Conservation (phyloP, 2,329 filamentous ascomycete species). For the Trematosphaeria pertusa region DNA sequence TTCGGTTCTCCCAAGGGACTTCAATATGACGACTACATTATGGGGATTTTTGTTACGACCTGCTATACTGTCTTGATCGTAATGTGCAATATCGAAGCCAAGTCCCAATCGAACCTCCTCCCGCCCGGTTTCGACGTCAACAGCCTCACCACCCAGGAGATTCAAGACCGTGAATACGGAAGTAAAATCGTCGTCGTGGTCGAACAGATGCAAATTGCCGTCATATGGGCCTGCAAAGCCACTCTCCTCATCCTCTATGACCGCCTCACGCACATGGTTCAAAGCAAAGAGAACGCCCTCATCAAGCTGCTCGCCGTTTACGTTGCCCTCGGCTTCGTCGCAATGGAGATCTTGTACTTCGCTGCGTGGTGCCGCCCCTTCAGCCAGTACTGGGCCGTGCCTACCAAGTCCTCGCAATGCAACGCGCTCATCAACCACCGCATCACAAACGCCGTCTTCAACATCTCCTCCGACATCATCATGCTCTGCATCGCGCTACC, state of each 20-base stretch:
- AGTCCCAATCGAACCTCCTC: constrained; percentile 53
- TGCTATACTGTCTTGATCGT: constrained; percentile 60
- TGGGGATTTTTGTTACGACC: constrained; percentile 57
- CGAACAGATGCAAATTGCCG: constrained; percentile 60
- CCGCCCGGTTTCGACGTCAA: constrained; percentile 55
- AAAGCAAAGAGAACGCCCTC: constrained; percentile 33
- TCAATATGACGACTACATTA: constrained; percentile 65
- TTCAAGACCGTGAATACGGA: constrained; percentile 37
- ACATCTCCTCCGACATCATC: constrained; percentile 55
- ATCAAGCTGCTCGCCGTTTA: constrained; percentile 57
- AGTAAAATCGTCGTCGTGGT: constrained; percentile 60
- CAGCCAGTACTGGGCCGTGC: constrained; percentile 60
- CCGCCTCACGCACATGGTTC: constrained; percentile 52
- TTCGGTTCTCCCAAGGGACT: constrained; percentile 57
- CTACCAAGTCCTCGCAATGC: constrained; percentile 47
- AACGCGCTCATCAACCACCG: constrained; percentile 43
- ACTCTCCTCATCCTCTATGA: constrained; percentile 63
- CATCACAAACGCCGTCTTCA: constrained; percentile 51
- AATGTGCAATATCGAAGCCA: constrained; percentile 53
- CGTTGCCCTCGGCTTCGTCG: constrained; percentile 55
- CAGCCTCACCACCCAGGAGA: constrained; percentile 46
- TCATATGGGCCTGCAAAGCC: constrained; percentile 61
- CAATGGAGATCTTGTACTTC: constrained; percentile 59
- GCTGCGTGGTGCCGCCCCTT: constrained; percentile 63
- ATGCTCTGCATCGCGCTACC: constrained; percentile 55